Evolutionary conservation across 805 yeast genomes (phyloP).

Genomic region (Candida ovalis): DNA sequence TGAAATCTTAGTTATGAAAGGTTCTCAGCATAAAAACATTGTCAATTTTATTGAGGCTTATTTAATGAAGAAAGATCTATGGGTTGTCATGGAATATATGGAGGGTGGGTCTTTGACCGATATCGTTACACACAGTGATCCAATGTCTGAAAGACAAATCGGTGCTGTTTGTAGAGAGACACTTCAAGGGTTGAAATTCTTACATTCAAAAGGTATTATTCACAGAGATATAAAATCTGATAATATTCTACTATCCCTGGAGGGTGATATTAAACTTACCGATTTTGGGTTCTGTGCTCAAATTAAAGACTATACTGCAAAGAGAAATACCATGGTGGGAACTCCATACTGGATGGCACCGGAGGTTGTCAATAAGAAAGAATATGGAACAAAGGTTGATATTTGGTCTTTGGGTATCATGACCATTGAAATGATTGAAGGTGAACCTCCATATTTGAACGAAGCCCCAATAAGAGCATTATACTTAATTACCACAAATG

Average conservation of each 20-base stretch:
- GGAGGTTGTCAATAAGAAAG: conserved; percentile 75
- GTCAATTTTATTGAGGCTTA: conserved; percentile 92
- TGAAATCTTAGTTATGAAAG: conserved; percentile 95
- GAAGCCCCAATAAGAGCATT: conserved; percentile 77
- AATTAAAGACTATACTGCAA: conserved; percentile 65
- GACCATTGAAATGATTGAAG: conserved; percentile 86
- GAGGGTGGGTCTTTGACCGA: conserved; percentile 97
- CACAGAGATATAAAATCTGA: conserved; percentile 97
- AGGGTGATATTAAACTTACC: conserved; percentile 89
- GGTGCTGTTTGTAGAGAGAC: conserved; percentile 95
- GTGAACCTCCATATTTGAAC: conserved; percentile 79
- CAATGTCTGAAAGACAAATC: conserved; percentile 88
- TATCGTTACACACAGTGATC: conserved; percentile 78
- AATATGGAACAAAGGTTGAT: conserved; percentile 78
- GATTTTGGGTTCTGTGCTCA: conserved; percentile 79
- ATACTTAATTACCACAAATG: conserved; percentile 73
- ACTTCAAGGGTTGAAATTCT: conserved; percentile 74
- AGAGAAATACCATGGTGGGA: conserved; percentile 84
- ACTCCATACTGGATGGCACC: conserved; percentile 94
- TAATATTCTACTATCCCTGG: conserved; percentile 75
- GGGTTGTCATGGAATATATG: conserved; percentile 99
- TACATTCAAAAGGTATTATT: conserved; percentile 89
- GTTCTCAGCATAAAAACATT: conserved; percentile 82
- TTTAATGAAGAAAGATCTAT: conserved; percentile 69
- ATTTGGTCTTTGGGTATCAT: conserved; percentile 82